Conservation (phyloP, 345 rosid species). For the Ailanthus altissimus region DNA sequence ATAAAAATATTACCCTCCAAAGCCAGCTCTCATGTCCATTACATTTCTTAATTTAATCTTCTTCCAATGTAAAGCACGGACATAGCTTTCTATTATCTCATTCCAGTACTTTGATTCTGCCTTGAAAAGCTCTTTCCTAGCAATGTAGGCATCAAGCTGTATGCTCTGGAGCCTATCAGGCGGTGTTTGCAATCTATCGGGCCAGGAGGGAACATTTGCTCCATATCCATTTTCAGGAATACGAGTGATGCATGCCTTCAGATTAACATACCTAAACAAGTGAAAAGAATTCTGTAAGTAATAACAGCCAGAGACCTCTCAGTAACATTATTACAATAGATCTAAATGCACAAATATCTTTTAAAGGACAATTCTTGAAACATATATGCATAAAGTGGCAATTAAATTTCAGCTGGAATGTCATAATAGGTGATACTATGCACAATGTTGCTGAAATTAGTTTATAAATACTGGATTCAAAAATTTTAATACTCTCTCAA, state of each 20-base stretch:
- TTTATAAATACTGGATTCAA: neutral
- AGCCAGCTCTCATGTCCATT: conserved; percentile 97
- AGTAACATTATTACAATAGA: conserved; percentile 13
- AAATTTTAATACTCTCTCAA: neutral
- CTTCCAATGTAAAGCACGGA: conserved; percentile 80
- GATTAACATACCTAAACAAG: conserved; percentile 67
- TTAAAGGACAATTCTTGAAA: conserved; percentile 1
- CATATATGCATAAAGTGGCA: neutral
- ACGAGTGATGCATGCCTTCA: conserved; percentile 82
- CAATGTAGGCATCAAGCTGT: conserved; percentile 75
- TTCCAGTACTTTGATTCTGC: conserved; percentile 93
- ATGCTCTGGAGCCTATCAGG: conserved; percentile 93
- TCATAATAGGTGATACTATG: neutral
- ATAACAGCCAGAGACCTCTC: conserved; percentile 10
- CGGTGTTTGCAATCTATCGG: conserved; percentile 75
- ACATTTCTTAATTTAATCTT: conserved; percentile 82
- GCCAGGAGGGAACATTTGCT: conserved; percentile 73
- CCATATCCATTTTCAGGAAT: conserved; percentile 88
- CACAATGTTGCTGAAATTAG: neutral
- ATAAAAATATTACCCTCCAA: conserved; percentile 72
- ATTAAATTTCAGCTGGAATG: neutral
- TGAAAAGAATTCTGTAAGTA: conserved; percentile 8
- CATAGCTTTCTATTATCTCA: conserved; percentile 74
- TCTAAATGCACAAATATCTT: neutral
- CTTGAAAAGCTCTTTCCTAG: conserved; percentile 84